Evolutionary conservation across 2,329 filamentous ascomycete species (phyloP).

Genomic region (Fusarium domesticum): DNA sequence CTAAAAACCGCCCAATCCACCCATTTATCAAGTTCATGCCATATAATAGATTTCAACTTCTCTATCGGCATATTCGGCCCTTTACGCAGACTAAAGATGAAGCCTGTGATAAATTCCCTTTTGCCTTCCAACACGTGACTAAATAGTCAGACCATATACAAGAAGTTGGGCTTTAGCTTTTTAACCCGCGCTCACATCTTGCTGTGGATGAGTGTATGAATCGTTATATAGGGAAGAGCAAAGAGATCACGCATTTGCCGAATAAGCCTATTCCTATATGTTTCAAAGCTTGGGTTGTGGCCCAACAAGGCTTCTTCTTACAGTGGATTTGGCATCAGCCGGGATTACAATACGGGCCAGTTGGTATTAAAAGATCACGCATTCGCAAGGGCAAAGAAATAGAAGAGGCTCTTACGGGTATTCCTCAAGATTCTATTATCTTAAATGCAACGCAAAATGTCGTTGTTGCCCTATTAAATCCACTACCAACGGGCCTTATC

Average conservation of each 20-base stretch:
- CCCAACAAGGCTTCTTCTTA: conserved; percentile 9
- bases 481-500: background rate
- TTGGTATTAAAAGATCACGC: background rate
- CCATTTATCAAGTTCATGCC: conserved; percentile 11
- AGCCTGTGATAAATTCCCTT: background rate
- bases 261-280: conserved; percentile 3
- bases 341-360: background rate
- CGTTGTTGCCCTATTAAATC: background rate
- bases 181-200: conserved; percentile 1
- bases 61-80: conserved; percentile 5
- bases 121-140: background rate
- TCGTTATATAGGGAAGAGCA: background rate
- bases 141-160: conserved; percentile 8
- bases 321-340: conserved; percentile 9
- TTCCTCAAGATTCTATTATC: background rate
- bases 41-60: conserved; percentile 7
- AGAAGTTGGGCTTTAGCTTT: background rate
- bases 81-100: background rate
- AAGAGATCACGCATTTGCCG: background rate
- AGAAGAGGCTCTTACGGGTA: background rate
- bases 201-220: conserved; percentile 3
- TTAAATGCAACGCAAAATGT: background rate
- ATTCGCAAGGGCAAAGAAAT: background rate
- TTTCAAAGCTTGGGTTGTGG: conserved; percentile 16
- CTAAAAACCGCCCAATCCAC: background rate